These are phyloP conservation scores for Lumnitzera littorea DNA, from an alignment of 345 rosid species.

Conservation along the genomic window DNA sequence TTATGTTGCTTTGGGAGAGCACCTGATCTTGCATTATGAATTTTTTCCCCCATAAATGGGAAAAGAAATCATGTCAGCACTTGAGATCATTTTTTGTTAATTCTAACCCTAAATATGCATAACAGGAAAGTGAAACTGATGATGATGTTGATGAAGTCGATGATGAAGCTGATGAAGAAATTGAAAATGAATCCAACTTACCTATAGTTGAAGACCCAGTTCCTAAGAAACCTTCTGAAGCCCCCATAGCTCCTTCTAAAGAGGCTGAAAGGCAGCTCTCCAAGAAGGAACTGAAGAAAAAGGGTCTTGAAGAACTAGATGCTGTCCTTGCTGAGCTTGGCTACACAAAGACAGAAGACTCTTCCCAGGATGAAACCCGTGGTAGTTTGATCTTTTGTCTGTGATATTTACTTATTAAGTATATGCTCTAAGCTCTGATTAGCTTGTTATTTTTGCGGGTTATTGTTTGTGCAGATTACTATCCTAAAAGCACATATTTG, in stretches of 20 bases:
- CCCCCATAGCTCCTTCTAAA: slow-evolving; percentile 16
- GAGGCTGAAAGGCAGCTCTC: slow-evolving; percentile 54
- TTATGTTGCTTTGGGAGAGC: too few species aligned
- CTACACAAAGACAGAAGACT: slow-evolving; percentile 16
- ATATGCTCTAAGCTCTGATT: too few species aligned
- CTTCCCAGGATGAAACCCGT: slow-evolving; percentile 25
- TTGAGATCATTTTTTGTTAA: background rate
- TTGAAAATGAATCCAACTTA: slow-evolving; percentile 31
- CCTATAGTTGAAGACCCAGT: slow-evolving; percentile 16
- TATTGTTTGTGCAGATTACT: too few species aligned
- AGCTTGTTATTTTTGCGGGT: too few species aligned
- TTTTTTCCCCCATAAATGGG: too few species aligned
- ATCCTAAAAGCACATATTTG: too few species aligned
- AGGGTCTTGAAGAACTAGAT: slow-evolving; percentile 56
- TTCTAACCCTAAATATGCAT: slow-evolving; percentile 3
- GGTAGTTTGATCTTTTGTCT: slow-evolving; percentile 19
- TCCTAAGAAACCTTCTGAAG: slow-evolving; percentile 24
- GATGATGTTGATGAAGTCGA: slow-evolving; percentile 37
- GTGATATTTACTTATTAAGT: background rate
- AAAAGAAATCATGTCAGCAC: too few species aligned
- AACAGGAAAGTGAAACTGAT: slow-evolving; percentile 47
- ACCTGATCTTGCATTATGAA: too few species aligned
- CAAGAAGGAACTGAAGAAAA: slow-evolving; percentile 54
- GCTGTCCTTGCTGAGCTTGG: slow-evolving; percentile 56
- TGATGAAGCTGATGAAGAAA: slow-evolving; percentile 49